These are phyloP conservation scores for Elongisporangium senticosum DNA, from an alignment of 352 stramenopile species.

Conservation along the genomic window DNA sequence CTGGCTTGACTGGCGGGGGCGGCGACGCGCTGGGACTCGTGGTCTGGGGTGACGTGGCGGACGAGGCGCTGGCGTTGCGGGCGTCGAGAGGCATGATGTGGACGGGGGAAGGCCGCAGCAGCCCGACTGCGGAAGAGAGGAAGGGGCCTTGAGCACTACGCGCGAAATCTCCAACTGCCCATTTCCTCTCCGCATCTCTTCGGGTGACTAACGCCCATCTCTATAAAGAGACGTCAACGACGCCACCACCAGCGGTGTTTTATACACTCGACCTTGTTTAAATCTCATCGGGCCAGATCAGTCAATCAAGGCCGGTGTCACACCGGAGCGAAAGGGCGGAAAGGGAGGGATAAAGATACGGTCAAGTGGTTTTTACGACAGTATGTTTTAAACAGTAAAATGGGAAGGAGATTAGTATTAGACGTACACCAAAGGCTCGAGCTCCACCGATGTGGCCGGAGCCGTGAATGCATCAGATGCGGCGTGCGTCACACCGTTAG, in stretches of 20 bases:
- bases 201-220: neutral
- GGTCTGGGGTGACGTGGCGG: neutral
- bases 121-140: neutral
- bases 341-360: neutral
- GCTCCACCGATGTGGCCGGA: neutral
- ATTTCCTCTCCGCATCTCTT: neutral
- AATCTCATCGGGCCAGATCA: neutral
- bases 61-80: neutral
- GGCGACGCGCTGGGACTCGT: constrained; percentile 13
- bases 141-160: neutral
- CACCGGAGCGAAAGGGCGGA: neutral
- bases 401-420: neutral
- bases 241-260: neutral
- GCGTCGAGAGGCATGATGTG: neutral
- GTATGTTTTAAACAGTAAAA: neutral
- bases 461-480: neutral
- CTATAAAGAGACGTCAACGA: neutral
- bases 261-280: neutral
- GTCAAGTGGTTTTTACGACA: too few relatives aligned
- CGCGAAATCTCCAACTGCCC: neutral
- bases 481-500: neutral
- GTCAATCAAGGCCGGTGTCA: neutral
- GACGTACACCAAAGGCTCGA: neutral
- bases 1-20: constrained; percentile 11
- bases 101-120: neutral